A percentile compares a stretch with the other conserved stretches of the same genome.
Conservation (phyloP, 192 early-diverging fungal species). For the Linnemannia exigua region DNA sequence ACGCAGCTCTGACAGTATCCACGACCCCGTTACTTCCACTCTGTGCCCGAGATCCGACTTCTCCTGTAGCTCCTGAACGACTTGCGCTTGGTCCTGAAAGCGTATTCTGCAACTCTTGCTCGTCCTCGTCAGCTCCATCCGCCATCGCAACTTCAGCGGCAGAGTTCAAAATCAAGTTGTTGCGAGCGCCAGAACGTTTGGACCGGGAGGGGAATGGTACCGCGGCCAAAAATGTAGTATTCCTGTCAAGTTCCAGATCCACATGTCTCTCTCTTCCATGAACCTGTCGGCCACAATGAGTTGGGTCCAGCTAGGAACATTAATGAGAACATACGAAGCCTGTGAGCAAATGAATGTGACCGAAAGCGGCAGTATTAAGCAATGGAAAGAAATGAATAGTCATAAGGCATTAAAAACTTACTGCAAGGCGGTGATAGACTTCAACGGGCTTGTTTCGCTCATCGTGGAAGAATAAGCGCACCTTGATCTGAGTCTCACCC, state of each 20-base stretch:
- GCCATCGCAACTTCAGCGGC: conserved; percentile 49
- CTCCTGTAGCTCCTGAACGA: neutral
- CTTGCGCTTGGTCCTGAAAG: conserved; percentile 23
- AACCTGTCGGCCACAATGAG: conserved; percentile 74
- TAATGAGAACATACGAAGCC: too few species aligned
- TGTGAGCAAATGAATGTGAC: too few species aligned
- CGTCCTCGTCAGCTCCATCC: conserved; percentile 46
- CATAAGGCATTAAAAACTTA: conserved; percentile 27
- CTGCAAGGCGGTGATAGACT: conserved; percentile 84
- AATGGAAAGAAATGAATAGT: neutral
- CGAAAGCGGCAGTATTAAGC: too few species aligned
- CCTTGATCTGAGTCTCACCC: conserved; percentile 93
- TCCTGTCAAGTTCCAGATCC: conserved; percentile 89
- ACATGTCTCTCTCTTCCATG: conserved; percentile 81
- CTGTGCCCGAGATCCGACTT: neutral
- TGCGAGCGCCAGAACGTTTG: conserved; percentile 12
- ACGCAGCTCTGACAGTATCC: conserved; percentile 44
- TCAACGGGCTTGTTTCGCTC: conserved; percentile 88
- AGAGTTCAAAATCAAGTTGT: conserved; percentile 41
- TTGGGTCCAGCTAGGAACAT: conserved; percentile 74
- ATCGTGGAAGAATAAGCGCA: conserved; percentile 88
- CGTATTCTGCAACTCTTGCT: conserved; percentile 46
- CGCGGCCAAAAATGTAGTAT: conserved; percentile 72
- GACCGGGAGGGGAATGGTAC: conserved; percentile 24
- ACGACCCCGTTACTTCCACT: neutral